phyloP scores from a whole-genome alignment of 164 flowering plant species.

The Macadamia tetraphylla region DNA sequence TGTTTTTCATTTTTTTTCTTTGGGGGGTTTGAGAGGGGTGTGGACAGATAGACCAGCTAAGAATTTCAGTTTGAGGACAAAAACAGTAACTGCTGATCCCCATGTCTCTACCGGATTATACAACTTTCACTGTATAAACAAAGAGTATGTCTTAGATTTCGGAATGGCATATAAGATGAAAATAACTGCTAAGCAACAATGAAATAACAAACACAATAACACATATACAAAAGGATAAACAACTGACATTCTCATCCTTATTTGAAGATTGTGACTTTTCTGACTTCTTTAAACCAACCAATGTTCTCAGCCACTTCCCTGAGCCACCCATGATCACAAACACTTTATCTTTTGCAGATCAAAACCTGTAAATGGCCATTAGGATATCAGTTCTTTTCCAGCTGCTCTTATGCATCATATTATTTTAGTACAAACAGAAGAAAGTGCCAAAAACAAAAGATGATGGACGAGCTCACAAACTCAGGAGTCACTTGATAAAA shows the following conservation, averaged over 20 bases:
- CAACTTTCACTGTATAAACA: background rate
- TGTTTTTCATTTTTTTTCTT: no score
- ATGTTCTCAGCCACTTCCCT: slow-evolving; percentile 77
- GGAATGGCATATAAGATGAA: background rate
- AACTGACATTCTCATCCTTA: slow-evolving; percentile 55
- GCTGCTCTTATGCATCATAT: background rate
- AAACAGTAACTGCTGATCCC: no score
- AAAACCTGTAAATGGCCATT: slow-evolving; percentile 24
- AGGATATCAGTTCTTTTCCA: slow-evolving; percentile 9
- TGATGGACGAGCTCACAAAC: background rate
- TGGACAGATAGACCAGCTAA: no score
- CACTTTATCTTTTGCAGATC: slow-evolving; percentile 14
- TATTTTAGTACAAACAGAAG: background rate
- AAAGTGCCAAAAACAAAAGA: background rate
- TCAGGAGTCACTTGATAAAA: background rate
- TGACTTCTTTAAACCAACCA: slow-evolving; percentile 68
- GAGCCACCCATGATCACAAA: slow-evolving; percentile 61
- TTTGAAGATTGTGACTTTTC: slow-evolving; percentile 60
- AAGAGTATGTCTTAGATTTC: background rate
- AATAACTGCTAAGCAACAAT: background rate
- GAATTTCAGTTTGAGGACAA: no score
- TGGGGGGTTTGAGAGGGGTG: no score
- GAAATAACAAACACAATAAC: background rate
- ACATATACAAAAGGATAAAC: background rate
- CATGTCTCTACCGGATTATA: background rate